phyloP scores from a whole-genome alignment of 352 stramenopile genomes.

The Globisporangium spinosum region DNA sequence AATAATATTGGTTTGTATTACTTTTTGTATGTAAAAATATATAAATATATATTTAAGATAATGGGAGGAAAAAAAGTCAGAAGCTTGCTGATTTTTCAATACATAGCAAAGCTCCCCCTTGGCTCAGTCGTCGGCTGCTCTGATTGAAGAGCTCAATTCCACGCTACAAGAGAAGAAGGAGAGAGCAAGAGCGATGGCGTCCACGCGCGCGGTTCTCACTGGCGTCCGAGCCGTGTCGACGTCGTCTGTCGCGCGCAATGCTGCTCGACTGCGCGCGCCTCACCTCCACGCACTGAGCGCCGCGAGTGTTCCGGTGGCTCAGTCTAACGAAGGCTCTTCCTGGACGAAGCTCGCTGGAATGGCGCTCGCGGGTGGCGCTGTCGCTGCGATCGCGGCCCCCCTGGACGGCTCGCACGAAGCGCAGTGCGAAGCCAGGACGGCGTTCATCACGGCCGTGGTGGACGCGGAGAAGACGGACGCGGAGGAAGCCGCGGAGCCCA shows the following conservation, averaged over 20 bases:
- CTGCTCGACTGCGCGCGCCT: neutral
- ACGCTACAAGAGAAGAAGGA: neutral
- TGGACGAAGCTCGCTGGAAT: slow-evolving; percentile 10
- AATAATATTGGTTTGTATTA: no score
- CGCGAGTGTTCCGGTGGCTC: neutral
- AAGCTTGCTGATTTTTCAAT: neutral
- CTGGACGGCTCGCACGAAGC: neutral
- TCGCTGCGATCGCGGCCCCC: neutral
- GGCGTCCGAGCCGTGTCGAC: slow-evolving; percentile 1
- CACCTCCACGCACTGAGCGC: neutral
- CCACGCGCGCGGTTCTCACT: slow-evolving; percentile 3
- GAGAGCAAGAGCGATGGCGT: neutral
- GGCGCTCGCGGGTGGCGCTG: slow-evolving; percentile 7
- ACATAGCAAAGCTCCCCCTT: neutral
- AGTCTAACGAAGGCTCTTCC: neutral
- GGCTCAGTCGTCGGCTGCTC: neutral
- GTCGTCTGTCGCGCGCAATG: neutral
- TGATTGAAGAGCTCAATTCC: slow-evolving; percentile 9
- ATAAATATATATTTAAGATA: no score
- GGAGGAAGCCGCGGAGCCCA: slow-evolving; percentile 15
- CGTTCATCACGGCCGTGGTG: slow-evolving; percentile 15
- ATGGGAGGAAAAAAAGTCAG: neutral
- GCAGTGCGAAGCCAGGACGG: slow-evolving; percentile 12
- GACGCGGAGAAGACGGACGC: slow-evolving; percentile 12
- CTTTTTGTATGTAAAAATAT: no score